Base-by-base conservation (phyloP, 805 yeast species). In the Nakazawaea anatomiae region DNA sequence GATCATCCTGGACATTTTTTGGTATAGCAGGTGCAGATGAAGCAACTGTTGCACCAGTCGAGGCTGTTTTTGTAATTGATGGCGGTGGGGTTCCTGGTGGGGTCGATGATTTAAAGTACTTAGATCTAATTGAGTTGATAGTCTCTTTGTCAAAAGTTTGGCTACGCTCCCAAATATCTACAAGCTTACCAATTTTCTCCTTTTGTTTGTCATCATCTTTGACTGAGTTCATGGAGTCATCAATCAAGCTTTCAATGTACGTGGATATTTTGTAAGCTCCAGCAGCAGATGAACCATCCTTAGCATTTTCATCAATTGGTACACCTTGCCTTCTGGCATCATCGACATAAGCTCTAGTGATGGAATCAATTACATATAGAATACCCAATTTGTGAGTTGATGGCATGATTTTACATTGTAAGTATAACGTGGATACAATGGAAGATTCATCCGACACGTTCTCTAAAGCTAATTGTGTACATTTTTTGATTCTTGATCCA, bases 111-210 rank as follows among this genome's bases (percentile, higher is more conserved):
- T 68, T 70, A 60, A 85, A 86, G 64, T 79, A 79, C 61, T 78
- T 83, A 10, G 73, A 66, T 62, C 83, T 79, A 52, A 89, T 76
- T 18, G 75, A 63, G 43, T 74, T 67, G 50, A 94, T 71, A 34
- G 75, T 69, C 40, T 74, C 73, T 42, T 79, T 77, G 50, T 74
- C 73, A 69, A 94, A 92, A 12, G 96, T 86, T 42, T 80, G 82
- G 38, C 90, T 85, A 56, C 88, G 82, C 58, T 82, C 88, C 99
- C 99, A 94, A 60, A 94, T 91, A 56, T 89, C 96, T 57, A 94
- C 78, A 58, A 94, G 75, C 68, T 90, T 92, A 60, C 83, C 73
- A 58, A 90, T 80, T 66, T 91, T 94, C 53, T 82, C 89, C 63
- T 67, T 79, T 67, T 73, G 87, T 62, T 75, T 87, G 50, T 70